phyloP scores from a whole-genome alignment of 208 protist species.

The Crithidia thermophila region DNA sequence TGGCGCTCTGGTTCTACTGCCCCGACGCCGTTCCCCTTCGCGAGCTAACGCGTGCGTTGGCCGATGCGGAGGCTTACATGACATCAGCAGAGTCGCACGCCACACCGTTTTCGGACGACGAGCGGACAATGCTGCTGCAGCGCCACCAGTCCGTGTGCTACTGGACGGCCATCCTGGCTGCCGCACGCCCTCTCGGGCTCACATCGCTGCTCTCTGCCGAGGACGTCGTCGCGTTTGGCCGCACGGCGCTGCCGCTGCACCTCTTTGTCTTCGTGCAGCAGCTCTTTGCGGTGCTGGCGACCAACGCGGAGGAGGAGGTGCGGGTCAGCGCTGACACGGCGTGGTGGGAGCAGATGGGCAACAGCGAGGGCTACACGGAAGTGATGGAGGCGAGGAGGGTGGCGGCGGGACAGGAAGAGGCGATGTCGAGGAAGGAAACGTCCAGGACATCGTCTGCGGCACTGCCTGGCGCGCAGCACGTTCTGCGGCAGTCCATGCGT shows the following conservation, averaged over 20 bases:
- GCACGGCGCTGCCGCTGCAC: constrained; percentile 65
- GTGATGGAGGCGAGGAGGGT: not conserved
- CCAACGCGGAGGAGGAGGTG: constrained; percentile 62
- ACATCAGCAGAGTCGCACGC: not conserved
- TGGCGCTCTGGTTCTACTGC: constrained; percentile 64
- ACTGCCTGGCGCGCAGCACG: constrained; percentile 10
- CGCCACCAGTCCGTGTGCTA: constrained; percentile 22
- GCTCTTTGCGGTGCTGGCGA: constrained; percentile 72
- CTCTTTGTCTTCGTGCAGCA: constrained; percentile 68
- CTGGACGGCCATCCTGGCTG: constrained; percentile 33
- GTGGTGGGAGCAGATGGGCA: constrained; percentile 30
- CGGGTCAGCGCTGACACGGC: constrained; percentile 35
- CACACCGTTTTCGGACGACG: not conserved
- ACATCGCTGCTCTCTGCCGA: constrained; percentile 42
- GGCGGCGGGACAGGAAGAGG: not conserved
- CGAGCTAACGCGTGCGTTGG: constrained; percentile 14
- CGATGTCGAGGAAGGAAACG: too few species aligned
- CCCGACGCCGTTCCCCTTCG: constrained; percentile 42
- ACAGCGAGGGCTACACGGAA: constrained; percentile 8
- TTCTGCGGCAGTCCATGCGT: constrained; percentile 25
- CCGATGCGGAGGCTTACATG: not conserved
- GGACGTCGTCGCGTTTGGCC: constrained; percentile 52
- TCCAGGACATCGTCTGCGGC: not conserved
- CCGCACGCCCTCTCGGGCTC: constrained; percentile 44
- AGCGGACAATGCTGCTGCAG: not conserved